Base-by-base conservation (phyloP, 2,329 filamentous ascomycete genomes). In the Calonectria henricotiae region DNA sequence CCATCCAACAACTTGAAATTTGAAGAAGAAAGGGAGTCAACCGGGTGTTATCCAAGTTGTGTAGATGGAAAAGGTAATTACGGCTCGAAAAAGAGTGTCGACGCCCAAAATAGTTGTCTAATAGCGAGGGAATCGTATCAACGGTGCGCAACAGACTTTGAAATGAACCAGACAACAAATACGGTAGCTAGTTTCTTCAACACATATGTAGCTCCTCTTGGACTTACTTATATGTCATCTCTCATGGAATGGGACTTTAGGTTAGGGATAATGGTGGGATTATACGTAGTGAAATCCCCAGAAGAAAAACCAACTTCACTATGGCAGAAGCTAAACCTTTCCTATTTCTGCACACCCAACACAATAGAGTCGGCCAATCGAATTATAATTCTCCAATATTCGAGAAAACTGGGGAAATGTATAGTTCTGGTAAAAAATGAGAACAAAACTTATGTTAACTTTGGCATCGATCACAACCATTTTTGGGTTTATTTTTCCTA, bases 241-340 rank as follows among this genome's bases (percentile, higher is more conserved):
- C 51, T 39, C 12, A 12, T 58, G 8, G 51, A 20, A 17, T 58
- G 51, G 51, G 51, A 58, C 35, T 58, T 58, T 17, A 20, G 32
- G 6, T 25, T 58, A 17, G 51, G 51, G 3, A 58, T 58, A 32
- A 7, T 58, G 6, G 20, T 58, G 3, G 12, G 32, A 25, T 58
- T 32, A 8, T 58, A 39, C 7, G 5, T 25, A 5, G 13, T 25
- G 3, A 17, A 20, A 15, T 23, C 51, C 1, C 32, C 32, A 17
- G 20, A 39, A 2, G 32, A 58, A 58, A 32, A 39, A 37, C 51
- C 20, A 4, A 13, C 6, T 2, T 6, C 35, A 4, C 11, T 58
- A 0, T 58, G 51, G 51, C 5, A 25, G 1, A 58, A 20, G 7
- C 13, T 58, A 39, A n/a, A 4, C 51, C 51, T 17, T 58, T 58